Conservation (phyloP, 2,329 filamentous ascomycete genomes). For the Leptosphaerulina australis region DNA sequence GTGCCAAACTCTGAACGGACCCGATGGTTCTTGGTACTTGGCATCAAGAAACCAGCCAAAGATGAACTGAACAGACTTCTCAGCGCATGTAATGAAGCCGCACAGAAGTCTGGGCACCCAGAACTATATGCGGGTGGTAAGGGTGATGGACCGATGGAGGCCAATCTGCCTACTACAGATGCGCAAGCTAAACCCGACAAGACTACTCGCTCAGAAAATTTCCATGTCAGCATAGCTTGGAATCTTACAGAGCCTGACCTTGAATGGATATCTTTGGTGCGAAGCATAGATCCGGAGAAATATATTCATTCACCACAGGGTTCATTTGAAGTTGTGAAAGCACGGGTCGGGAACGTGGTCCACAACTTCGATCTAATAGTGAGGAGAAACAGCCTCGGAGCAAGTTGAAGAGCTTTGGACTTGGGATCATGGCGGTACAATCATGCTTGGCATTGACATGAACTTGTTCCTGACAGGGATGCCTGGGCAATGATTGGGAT, state of each 20-base stretch:
- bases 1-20: constrained; percentile 69
- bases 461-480: constrained; percentile 13
- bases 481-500: neutral
- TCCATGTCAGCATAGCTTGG: constrained; percentile 93
- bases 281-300: constrained; percentile 30
- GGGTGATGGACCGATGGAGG: constrained; percentile 40
- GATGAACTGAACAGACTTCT: constrained; percentile 62
- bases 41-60: constrained; percentile 53
- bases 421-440: constrained; percentile 12
- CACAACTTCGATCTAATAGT: constrained; percentile 38
- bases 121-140: constrained; percentile 65
- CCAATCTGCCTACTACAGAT: constrained; percentile 16
- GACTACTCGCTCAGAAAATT: constrained; percentile 61
- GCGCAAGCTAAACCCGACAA: constrained; percentile 9
- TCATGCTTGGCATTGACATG: constrained; percentile 15
- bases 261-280: constrained; percentile 33
- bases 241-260: constrained; percentile 48
- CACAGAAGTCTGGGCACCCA: constrained; percentile 67
- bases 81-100: constrained; percentile 67
- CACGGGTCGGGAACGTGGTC: constrained; percentile 54
- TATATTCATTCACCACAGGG: constrained; percentile 31
- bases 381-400: constrained; percentile 3
- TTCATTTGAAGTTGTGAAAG: constrained; percentile 53
- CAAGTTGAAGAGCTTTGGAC: neutral
- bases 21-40: constrained; percentile 84